Base-by-base conservation (phyloP, 83 land plant genomes). In the Picea abies region DNA sequence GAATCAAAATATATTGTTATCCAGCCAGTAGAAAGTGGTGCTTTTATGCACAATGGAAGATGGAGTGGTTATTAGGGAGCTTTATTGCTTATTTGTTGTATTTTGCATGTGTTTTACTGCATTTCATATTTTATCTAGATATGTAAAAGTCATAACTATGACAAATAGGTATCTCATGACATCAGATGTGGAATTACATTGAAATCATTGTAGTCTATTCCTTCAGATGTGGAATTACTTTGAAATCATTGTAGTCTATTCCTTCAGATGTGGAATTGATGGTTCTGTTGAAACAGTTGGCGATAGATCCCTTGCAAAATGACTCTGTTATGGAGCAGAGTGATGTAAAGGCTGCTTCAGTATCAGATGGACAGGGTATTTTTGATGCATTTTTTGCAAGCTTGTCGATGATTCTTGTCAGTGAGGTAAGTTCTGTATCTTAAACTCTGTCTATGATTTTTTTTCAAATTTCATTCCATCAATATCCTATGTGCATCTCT, bases 331-430 rank as follows among this genome's bases (percentile, higher is more conserved):
- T 64, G 14, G 84, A 23, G 23, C 58, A 44, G 77, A 79, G 71
- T 81, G 80, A 17, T 14, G 52, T 68, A 9, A 76, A 56, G 22
- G 15, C 26, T 1, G 49, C 49, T 25, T 76, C 29, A 32, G 60
- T 62, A 64, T 20, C 79, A 25, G 60, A 16, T 68, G 93, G 93
- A 63, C 91, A 85, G 60, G 99, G 99, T 44, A 60, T 96, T 22
- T 84, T 92, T 58, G 99, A 97, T 89, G 98, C 98, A 4, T 88
- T 94, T 67, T 84, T 95, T 79, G 86, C 99, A 77, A 97, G 99
- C 85, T 90, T 97, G 29, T 97, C 98, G 9, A 97, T 97, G 96
- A 97, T 97, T 29, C 47, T 97, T 29, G 98, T 97, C 61, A 97
- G 95, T 84, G 99, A 97, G 99, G 99, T 97, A 64, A 32, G 82